Base-by-base conservation (phyloP, 208 protist genomes). In the Leishmania lainsoni region DNA sequence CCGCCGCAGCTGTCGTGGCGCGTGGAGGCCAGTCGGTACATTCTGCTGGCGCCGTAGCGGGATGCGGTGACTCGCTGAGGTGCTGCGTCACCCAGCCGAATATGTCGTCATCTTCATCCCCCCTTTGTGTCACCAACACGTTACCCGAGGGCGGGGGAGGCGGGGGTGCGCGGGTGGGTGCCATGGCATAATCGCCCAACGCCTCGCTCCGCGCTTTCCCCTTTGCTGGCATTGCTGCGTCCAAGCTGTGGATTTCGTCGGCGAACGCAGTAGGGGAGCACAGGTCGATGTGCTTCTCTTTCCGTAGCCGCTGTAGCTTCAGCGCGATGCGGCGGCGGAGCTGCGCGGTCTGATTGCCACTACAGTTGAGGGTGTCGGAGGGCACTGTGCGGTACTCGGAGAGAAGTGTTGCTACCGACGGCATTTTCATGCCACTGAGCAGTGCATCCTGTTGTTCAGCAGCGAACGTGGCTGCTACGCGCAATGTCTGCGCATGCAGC, bases 81-180 rank as follows among this genome's bases (percentile, higher is more conserved):
- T 22, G 26, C 63, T 65, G 59, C 4, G 81, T 84, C 26, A 84
- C 81, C 81, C 81, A 84, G 20, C 76, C 59, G 54, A 84, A 84
- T 42, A 84, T 45, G 58, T 83, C 76, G 10, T 80, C 75, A 8
- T 70, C 75, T 8, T 70, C 75, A 2, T 65, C 74, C n/a, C 2
- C 5, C 3, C 6, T 29, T 52, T 32, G 56, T 17, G 29, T 17
- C n/a, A 22, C 17, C 74, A 22, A 52, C 74, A 35, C 54, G 39
- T 48, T 22, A 22, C 14, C 49, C 32, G 74, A 48, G 32, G 48
- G 48, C 45, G 70, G 70, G 16, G 48, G 70, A 20, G 39, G 35
- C 39, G 20, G 51, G 8, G 52, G 20, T 42, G 74, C 16, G 8
- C 56, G 35, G 56, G 26, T 26, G 51, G 72, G 32, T 73, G 45